Evolutionary conservation across 306 rosid genomes (phyloP), one percentile per base, ranked within the genome.

Genomic region (Canavalia ensiformis): DNA sequence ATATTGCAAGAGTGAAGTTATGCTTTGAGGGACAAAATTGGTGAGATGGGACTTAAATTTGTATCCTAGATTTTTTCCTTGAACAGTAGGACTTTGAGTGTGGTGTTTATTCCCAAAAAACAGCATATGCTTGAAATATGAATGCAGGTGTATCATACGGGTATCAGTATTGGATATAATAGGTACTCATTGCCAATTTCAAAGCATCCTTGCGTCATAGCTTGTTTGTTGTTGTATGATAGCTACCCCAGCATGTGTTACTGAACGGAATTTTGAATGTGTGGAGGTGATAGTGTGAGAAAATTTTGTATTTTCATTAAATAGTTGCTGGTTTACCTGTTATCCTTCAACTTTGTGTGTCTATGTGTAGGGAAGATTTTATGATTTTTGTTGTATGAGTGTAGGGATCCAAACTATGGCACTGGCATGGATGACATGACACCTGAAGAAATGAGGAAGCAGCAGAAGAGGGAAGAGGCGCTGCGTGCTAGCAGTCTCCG

Each of bases 401-500:
- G 41, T 68, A 90, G 97, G 88, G 97, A 92, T 77, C 78, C 77
- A 7, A 77, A 71, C 78, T 76, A 87, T 18, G 76, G 87, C 60
- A 35, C 62, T 9, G 76, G 85, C 60, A 42, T 54, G 7, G 71
- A 66, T 73, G 87, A 58, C 60, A 25, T 85, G 75, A 88, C 88
- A 4, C 86, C 83, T 0, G 92, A 85, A 81, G 89, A 89, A 78
- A 85, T 78, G 86, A 89, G 90, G 84, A 87, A 89, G 81, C 88
- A 76, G 51, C 88, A 86, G 81, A 88, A 56, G 88, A 80, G 79
- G 50, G 95, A 89, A 80, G 93, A 92, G 95, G 87, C 84, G 2
- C 63, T 90, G 69, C 86, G 90, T 74, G 93, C 89, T n/a, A 74
- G 87, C 41, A 88, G 90, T 85, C 91, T 92, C 51, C 87, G 84